Conservation (phyloP, 495 filamentous ascomycete species). For the Podospora conica region DNA sequence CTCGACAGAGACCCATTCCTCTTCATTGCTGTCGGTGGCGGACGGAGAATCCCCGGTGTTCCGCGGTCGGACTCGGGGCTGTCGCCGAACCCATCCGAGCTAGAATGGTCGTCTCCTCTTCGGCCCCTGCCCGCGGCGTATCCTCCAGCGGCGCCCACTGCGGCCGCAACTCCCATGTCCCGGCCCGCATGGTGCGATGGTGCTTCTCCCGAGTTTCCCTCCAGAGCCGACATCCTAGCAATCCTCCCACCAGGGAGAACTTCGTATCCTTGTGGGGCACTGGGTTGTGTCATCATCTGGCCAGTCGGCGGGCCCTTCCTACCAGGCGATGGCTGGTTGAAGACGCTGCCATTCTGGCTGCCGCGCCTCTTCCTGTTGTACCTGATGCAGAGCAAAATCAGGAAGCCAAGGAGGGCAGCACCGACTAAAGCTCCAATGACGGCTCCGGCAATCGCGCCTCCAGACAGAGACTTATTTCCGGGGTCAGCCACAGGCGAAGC, state of each 20-base stretch:
- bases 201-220: constrained; percentile 57
- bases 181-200: constrained; percentile 45
- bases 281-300: constrained; percentile 27
- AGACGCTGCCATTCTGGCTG: constrained; percentile 55
- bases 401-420: constrained; percentile 56
- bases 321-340: constrained; percentile 83
- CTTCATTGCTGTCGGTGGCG: constrained; percentile 50
- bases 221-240: constrained; percentile 91
- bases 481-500: constrained; percentile 37
- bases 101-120: constrained; percentile 66
- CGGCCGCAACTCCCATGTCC: constrained; percentile 20
- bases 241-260: constrained; percentile 83
- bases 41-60: constrained; percentile 49
- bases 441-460: constrained; percentile 83
- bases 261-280: constrained; percentile 57
- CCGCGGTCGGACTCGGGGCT: constrained; percentile 68
- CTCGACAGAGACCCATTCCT: constrained; percentile 89
- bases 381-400: constrained; percentile 56
- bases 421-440: constrained; percentile 76
- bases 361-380: constrained; percentile 54
- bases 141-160: constrained; percentile 33
- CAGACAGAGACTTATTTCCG: constrained; percentile 53
- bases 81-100: constrained; percentile 73
- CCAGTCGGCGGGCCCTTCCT: constrained; percentile 46
- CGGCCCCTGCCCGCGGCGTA: constrained; percentile 33